Evolutionary conservation across 257 asterid genomes (phyloP).

Genomic region (Gentiana straminea): DNA sequence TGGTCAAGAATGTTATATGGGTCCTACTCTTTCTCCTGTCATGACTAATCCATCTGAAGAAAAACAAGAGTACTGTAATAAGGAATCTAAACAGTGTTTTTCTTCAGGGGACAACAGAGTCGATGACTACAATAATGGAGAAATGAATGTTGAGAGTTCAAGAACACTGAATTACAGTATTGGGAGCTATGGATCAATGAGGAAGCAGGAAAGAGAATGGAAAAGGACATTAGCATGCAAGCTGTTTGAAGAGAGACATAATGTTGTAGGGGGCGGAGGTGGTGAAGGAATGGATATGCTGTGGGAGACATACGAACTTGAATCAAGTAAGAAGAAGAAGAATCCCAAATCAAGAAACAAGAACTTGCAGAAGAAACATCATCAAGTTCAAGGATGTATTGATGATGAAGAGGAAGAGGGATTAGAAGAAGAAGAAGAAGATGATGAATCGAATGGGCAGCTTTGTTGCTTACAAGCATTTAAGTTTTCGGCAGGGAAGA

Average conservation of each 20-base stretch:
- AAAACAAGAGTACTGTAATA: not conserved
- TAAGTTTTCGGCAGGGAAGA: slow-evolving; percentile 70
- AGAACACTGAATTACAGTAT: slow-evolving; percentile 14
- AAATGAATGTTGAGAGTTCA: slow-evolving; percentile 13
- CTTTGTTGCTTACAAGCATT: slow-evolving; percentile 74
- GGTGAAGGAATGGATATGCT: slow-evolving; percentile 82
- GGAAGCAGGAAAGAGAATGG: slow-evolving; percentile 67
- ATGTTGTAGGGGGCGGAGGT: slow-evolving; percentile 18
- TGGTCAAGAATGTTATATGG: not conserved
- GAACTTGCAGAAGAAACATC: slow-evolving; percentile 9
- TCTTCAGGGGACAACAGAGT: slow-evolving; percentile 7
- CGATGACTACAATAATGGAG: not conserved
- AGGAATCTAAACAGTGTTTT: slow-evolving; percentile 21
- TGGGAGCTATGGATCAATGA: slow-evolving; percentile 53
- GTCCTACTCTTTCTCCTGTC: no score
- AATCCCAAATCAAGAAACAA: slow-evolving; percentile 3
- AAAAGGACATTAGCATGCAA: slow-evolving; percentile 74
- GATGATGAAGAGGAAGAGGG: slow-evolving; percentile 13
- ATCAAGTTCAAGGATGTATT: not conserved
- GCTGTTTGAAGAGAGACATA: slow-evolving; percentile 61
- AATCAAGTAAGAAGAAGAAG: slow-evolving; percentile 17
- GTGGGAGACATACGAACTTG: slow-evolving; percentile 74
- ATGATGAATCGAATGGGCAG: slow-evolving; percentile 26
- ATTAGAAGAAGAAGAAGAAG: slow-evolving; percentile 11
- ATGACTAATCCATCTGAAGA: no score